Evolutionary conservation across 2,329 filamentous ascomycete genomes (phyloP), one percentile per base, ranked within the genome.

Genomic region (Decorospora gaudefroyi): DNA sequence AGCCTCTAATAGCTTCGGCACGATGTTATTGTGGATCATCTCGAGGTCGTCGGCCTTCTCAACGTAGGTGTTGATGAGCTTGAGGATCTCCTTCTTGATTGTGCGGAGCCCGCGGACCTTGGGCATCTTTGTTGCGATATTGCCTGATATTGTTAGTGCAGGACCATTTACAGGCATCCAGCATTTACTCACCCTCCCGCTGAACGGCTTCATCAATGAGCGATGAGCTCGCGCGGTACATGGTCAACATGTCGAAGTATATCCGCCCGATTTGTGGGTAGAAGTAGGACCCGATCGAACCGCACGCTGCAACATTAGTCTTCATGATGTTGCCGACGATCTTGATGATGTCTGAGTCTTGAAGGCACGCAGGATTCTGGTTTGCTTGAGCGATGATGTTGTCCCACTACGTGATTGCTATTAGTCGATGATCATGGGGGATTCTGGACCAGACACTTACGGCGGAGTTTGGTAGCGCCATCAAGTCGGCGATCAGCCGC

Each of bases 271-370:
- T 96, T 69, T 99, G 93, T 9, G 93, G 92, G 66, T 96, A 96
- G 72, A 99, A 99, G 74, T 97, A 99, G 38, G 89, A 85, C 22
- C 95, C 93, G 46, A 99, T 93, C 0, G 93, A 97, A 23, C 88
- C 89, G 72, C 93, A 99, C 23, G 93, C 93, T n/a, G 95, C 92
- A 4, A 99, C 93, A 62, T 99, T 99, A 1, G 93, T 99, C 81
- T 99, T 99, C 93, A 99, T 99, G 68, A 99, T 96, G 74, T 99
- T 99, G 57, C 93, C 93, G 52, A 99, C 91, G 57, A 99, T 86
- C 77, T 99, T 99, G 76, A 99, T 97, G 1, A 91, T 95, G 59
- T 99, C 91, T 8, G 85, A 78, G 64, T 97, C 90, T 70, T 97
- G 90, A 9, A 99, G 79, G 57, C 93, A 90, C 15, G 84, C 80